Conservation (phyloP, 257 asterid species). For the Plectranthus barbatus region DNA sequence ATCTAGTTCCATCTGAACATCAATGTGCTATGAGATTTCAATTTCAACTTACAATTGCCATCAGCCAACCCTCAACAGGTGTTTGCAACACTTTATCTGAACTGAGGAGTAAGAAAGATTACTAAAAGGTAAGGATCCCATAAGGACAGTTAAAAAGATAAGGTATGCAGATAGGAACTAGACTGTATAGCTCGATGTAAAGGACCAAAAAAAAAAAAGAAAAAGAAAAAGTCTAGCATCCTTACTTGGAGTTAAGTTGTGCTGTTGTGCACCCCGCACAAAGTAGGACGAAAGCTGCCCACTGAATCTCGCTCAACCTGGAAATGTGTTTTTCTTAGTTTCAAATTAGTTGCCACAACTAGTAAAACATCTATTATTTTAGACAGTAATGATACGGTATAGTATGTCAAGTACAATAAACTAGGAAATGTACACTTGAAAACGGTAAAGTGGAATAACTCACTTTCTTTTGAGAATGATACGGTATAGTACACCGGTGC, state of each 20-base stretch:
- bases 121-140: not conserved
- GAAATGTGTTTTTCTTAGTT: conserved; percentile 9
- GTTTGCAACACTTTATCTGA: conserved; percentile 91
- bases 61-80: conserved; percentile 92
- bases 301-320: conserved; percentile 93
- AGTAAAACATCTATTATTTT: not conserved
- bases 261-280: conserved; percentile 99
- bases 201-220: not conserved
- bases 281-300: conserved; percentile 93
- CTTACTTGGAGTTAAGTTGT: conserved; percentile 90
- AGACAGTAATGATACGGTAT: no score
- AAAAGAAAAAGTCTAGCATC: not conserved
- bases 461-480: conserved; percentile 90
- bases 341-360: conserved; percentile 1
- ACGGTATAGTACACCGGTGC: conserved; percentile 88
- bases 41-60: conserved; percentile 88
- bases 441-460: conserved; percentile 22
- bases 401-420: not conserved
- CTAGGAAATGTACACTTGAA: conserved; percentile 6
- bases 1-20: not conserved
- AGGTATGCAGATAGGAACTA: not conserved
- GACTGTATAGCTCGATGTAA: not conserved
- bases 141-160: not conserved
- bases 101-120: conserved; percentile 29
- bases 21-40: not conserved